Conservation (phyloP, 495 filamentous ascomycete genomes). For the Aspergillus panamensis region DNA sequence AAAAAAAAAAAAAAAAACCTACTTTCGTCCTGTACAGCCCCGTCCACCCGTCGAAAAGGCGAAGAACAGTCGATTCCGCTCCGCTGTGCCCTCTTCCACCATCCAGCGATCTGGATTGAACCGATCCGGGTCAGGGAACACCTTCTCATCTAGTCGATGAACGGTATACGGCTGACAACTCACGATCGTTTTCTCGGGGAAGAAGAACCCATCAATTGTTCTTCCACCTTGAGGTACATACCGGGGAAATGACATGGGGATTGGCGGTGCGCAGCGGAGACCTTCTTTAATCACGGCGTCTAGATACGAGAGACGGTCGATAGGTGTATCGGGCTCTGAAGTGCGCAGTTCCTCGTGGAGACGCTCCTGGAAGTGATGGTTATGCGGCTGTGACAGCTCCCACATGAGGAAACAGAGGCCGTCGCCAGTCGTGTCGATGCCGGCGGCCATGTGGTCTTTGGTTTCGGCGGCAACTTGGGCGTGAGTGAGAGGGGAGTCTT, state of each 20-base stretch:
- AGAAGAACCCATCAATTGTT: conserved; percentile 34
- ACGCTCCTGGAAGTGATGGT: conserved; percentile 39
- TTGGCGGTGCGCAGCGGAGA: conserved; percentile 56
- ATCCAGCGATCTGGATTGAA: conserved; percentile 67
- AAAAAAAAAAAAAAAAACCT: conserved; percentile 23
- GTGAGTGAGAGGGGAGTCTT: conserved; percentile 25
- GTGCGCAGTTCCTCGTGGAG: conserved; percentile 47
- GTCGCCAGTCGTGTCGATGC: conserved; percentile 66
- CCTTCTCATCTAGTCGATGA: conserved; percentile 54
- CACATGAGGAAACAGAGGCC: conserved; percentile 64
- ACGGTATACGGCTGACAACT: conserved; percentile 65
- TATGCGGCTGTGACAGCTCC: conserved; percentile 56
- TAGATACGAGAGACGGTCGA: conserved; percentile 55
- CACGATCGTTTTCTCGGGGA: conserved; percentile 62
- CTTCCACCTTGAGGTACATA: conserved; percentile 49
- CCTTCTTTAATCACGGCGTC: conserved; percentile 61
- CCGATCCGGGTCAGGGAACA: conserved; percentile 52
- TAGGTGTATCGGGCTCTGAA: conserved; percentile 19
- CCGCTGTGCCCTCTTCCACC: conserved; percentile 38
- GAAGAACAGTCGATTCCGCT: conserved; percentile 44
- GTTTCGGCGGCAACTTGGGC: conserved; percentile 44
- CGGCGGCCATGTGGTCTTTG: conserved; percentile 52
- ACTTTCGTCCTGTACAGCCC: conserved; percentile 48
- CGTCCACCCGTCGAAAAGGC: conserved; percentile 43
- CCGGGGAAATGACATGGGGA: conserved; percentile 64